A percentile compares a stretch with the other conserved stretches of the same genome.
Evolutionary conservation across 1,139 yeast species (phyloP).

Genomic region (Suhomyces terraborum): DNA sequence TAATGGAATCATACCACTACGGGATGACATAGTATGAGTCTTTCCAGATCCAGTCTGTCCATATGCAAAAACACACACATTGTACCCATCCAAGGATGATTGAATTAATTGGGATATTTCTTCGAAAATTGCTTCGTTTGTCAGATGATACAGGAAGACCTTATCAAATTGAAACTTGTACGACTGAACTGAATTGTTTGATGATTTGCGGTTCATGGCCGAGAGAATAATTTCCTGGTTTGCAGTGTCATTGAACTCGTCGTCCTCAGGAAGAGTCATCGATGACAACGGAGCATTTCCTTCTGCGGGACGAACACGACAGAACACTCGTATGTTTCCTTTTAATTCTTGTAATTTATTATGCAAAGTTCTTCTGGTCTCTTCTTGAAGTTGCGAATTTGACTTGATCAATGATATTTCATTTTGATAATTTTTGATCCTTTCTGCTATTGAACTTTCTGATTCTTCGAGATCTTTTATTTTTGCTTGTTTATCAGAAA

Average conservation of each 20-base stretch:
- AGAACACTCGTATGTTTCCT: conserved; percentile 90
- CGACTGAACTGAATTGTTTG: conserved; percentile 12
- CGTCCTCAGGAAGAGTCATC: conserved; percentile 53
- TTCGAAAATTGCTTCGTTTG: conserved; percentile 69
- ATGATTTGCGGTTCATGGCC: conserved; percentile 21
- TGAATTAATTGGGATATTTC: conserved; percentile 88
- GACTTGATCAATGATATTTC: conserved; percentile 27
- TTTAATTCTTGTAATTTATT: conserved; percentile 80
- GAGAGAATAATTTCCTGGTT: conserved; percentile 49
- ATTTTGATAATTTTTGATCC: conserved; percentile 10
- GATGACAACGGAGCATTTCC: conserved; percentile 30
- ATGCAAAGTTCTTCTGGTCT: conserved; percentile 64
- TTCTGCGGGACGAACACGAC: conserved; percentile 72
- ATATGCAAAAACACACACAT: conserved; percentile 93
- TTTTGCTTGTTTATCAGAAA: conserved; percentile 15
- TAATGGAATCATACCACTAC: conserved; percentile 80
- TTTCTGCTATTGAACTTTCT: conserved; percentile 3
- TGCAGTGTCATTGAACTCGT: conserved; percentile 49
- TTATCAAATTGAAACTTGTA: conserved; percentile 73
- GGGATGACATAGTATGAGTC: conserved; percentile 83
- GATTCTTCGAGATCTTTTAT: conserved; percentile 13
- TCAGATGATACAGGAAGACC: conserved; percentile 58
- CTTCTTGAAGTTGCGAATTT: conserved; percentile 27
- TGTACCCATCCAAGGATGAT: conserved; percentile 86
- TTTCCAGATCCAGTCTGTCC: conserved; percentile 99